Conservation (phyloP, 768 basidiomycete species). For the Kondoa malvinella region DNA sequence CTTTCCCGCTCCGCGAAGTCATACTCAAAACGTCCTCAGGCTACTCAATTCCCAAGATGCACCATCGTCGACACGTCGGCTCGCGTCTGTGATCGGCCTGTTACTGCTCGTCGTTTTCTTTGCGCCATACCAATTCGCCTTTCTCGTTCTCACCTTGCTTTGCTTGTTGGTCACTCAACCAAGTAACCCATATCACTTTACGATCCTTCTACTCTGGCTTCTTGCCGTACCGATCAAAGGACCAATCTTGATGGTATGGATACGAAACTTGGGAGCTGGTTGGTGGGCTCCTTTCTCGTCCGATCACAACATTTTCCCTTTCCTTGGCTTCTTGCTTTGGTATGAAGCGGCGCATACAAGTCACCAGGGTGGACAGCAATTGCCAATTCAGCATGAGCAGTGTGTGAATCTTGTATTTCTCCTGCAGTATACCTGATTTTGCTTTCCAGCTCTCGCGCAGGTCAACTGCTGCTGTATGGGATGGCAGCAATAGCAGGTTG, state of each 20-base stretch:
- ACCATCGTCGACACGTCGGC: constrained; percentile 44
- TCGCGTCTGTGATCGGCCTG: constrained; percentile 43
- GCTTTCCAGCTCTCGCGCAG: background rate
- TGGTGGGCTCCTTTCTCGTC: constrained; percentile 61
- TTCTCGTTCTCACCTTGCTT: constrained; percentile 54
- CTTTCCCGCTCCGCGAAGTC: background rate
- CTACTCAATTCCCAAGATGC: constrained; percentile 40
- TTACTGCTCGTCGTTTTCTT: constrained; percentile 51
- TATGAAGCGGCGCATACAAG: background rate
- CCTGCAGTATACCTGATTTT: background rate
- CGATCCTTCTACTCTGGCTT: constrained; percentile 54
- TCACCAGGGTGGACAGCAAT: too few relatives aligned
- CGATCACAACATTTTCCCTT: constrained; percentile 41
- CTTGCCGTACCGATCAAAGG: constrained; percentile 61
- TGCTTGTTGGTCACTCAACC: background rate
- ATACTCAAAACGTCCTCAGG: background rate
- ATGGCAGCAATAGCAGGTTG: background rate
- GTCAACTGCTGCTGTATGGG: background rate
- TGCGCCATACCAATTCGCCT: constrained; percentile 85
- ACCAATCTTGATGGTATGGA: constrained; percentile 74
- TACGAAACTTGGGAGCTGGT: constrained; percentile 62
- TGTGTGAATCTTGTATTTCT: background rate
- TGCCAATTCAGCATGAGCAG: background rate
- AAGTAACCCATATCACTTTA: constrained; percentile 15
- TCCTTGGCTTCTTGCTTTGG: constrained; percentile 25